phyloP scores from a whole-genome alignment of 495 filamentous ascomycete genomes.

The Tuber aestivum region DNA sequence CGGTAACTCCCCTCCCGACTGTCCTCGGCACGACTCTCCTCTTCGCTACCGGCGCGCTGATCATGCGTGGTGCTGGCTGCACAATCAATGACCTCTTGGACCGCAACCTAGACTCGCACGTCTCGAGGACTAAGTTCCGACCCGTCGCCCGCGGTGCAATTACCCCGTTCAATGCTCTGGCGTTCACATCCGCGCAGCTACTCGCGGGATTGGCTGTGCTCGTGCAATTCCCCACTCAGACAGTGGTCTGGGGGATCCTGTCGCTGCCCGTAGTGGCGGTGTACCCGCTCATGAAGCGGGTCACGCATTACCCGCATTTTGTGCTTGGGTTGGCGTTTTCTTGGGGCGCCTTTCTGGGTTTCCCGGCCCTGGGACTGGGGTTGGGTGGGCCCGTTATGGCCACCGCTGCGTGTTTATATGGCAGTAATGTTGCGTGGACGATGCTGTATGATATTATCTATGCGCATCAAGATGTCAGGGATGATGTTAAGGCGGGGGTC shows the following conservation, averaged over 20 bases:
- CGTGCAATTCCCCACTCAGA: slow-evolving; percentile 75
- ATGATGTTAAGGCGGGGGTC: slow-evolving; percentile 87
- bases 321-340: slow-evolving; percentile 90
- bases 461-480: slow-evolving; percentile 95
- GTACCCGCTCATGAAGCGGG: slow-evolving; percentile 87
- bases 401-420: slow-evolving; percentile 69
- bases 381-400: slow-evolving; percentile 63
- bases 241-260: slow-evolving; percentile 82
- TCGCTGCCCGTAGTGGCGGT: slow-evolving; percentile 71
- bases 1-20: slow-evolving; percentile 54
- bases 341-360: slow-evolving; percentile 96
- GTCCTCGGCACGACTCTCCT: slow-evolving; percentile 62
- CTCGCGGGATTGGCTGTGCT: slow-evolving; percentile 75
- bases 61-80: slow-evolving; percentile 98
- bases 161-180: slow-evolving; percentile 63
- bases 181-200: slow-evolving; percentile 77
- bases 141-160: slow-evolving; percentile 85
- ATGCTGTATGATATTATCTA: slow-evolving; percentile 98
- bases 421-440: slow-evolving; percentile 87
- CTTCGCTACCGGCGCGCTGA: slow-evolving; percentile 79
- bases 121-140: slow-evolving; percentile 76
- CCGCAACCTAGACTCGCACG: slow-evolving; percentile 82
- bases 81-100: slow-evolving; percentile 98
- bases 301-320: slow-evolving; percentile 91
- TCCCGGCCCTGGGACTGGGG: slow-evolving; percentile 83